These are phyloP conservation scores for Panicum miliaceum DNA, from an alignment of 176 grass and related monocot genomes.

Conservation along the genomic window DNA sequence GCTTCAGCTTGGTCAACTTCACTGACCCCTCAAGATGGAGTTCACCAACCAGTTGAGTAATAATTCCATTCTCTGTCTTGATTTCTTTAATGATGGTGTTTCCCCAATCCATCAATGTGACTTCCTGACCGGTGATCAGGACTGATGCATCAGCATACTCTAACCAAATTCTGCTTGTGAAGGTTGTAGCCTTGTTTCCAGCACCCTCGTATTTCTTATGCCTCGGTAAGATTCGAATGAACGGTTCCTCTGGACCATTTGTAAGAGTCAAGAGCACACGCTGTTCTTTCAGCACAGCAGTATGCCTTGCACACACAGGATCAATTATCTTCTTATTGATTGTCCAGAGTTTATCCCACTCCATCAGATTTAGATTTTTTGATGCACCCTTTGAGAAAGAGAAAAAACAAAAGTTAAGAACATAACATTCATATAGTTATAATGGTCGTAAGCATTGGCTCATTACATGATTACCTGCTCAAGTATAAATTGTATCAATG, in stretches of 20 bases:
- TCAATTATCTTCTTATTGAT: slow-evolving; percentile 95
- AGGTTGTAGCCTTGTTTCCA: slow-evolving; percentile 86
- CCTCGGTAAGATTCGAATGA: slow-evolving; percentile 70
- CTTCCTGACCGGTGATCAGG: slow-evolving; percentile 67
- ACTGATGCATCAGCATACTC: slow-evolving; percentile 74
- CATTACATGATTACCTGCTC: slow-evolving; percentile 63
- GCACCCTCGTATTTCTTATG: slow-evolving; percentile 94
- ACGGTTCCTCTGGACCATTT: slow-evolving; percentile 76
- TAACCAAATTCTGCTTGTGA: slow-evolving; percentile 76
- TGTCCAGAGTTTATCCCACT: slow-evolving; percentile 97
- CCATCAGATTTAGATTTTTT: slow-evolving; percentile 97
- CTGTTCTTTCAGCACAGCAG: slow-evolving; percentile 67
- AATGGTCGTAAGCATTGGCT: slow-evolving; percentile 18
- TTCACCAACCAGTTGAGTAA: slow-evolving; percentile 76
- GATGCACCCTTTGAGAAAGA: slow-evolving; percentile 72
- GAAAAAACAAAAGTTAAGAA: slow-evolving; percentile 23
- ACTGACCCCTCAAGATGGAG: slow-evolving; percentile 88
- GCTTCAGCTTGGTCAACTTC: slow-evolving; percentile 87
- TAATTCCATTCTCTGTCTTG: slow-evolving; percentile 66
- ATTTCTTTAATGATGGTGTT: slow-evolving; percentile 91
- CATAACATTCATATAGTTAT: slow-evolving; percentile 1
- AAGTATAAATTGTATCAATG: slow-evolving; percentile 88
- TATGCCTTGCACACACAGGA: slow-evolving; percentile 86
- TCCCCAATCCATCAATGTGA: slow-evolving; percentile 98
- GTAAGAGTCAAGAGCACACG: slow-evolving; percentile 63